Evolutionary conservation across 176 grass and related monocot species (phyloP), one percentile per base, ranked within the genome.

Genomic region (Dactylis glomerata): DNA sequence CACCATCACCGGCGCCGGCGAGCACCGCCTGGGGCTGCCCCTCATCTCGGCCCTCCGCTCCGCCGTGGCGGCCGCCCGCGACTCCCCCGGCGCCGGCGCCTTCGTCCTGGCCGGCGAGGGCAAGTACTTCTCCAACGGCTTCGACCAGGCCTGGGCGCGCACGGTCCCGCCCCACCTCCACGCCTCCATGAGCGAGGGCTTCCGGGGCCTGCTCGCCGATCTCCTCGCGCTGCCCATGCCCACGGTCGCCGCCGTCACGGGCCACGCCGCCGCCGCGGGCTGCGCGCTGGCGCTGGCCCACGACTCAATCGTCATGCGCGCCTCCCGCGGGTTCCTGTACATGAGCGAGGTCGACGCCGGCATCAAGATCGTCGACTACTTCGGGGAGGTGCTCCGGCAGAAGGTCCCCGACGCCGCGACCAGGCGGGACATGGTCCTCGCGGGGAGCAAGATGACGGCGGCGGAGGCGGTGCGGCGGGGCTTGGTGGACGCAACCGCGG

Each of bases 61-160:
- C 65, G 88, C 82, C 4, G 69, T 89, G 5, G 77, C 70, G 59
- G 8, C 31, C 31, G 69, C 70, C 68, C 74, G 81, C 68, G 72
- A 62, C 67, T 66, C 59, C 67, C 20, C 64, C 5, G 64, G 68
- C 30, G 73, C 66, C 42, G 70, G 76, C 30, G 89, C 92, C 12
- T 80, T 98, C 27, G 76, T 98, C 73, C 78, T 92, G 0, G 83
- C 92, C 17, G 89, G 73, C 58, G 73, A 95, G 83, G 92, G 89
- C 68, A 92, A 86, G 81, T 98, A 85, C 91, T 95, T 98, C 87
- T 93, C 82, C 83, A 98, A 98, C 66, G 96, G 92, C 30, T 95
- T 88, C 68, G 85, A 92, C 83, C 91, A 61, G 23, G 85, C 73
- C 15, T 95, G 89, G 92, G 91, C 71, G 57, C 77, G 82, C 56